phyloP scores from a whole-genome alignment of 495 filamentous ascomycete species.

The Cairneyella variabilis region DNA sequence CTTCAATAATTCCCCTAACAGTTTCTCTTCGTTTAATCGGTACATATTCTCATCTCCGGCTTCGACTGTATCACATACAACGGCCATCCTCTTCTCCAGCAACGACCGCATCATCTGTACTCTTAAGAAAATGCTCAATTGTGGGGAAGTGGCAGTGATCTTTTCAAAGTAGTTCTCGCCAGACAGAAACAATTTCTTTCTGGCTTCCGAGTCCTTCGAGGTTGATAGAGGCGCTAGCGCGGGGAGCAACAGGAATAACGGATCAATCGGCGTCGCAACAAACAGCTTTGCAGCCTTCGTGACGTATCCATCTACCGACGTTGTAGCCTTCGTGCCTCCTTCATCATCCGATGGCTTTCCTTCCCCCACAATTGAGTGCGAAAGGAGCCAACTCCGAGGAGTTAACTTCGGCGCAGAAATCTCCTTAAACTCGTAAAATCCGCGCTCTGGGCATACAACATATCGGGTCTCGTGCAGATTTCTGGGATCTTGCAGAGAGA shows the following conservation, averaged over 20 bases:
- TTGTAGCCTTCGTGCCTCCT: constrained; percentile 1
- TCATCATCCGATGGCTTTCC: constrained; percentile 14
- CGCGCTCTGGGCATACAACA: constrained; percentile 72
- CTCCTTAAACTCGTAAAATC: constrained; percentile 83
- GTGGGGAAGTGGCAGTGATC: constrained; percentile 21
- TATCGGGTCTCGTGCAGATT: constrained; percentile 63
- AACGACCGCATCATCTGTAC: constrained; percentile 21
- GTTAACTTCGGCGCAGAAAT: constrained; percentile 59
- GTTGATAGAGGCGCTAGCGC: constrained; percentile 39
- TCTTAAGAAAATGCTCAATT: constrained; percentile 19
- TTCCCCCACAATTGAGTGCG: background rate
- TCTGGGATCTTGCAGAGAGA: constrained; percentile 77
- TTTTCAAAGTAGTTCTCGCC: constrained; percentile 78
- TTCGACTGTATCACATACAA: constrained; percentile 74
- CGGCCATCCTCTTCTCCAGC: constrained; percentile 50
- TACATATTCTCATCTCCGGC: constrained; percentile 81
- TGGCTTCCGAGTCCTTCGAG: constrained; percentile 31
- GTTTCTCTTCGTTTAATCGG: constrained; percentile 64
- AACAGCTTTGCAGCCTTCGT: constrained; percentile 65
- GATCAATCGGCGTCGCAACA: constrained; percentile 79
- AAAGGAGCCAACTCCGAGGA: constrained; percentile 66
- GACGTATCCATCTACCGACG: constrained; percentile 20
- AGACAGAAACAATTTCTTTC: constrained; percentile 67
- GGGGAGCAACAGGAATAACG: constrained; percentile 79
- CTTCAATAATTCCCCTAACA: constrained; percentile 58